Evolutionary conservation across 768 basidiomycete genomes (phyloP).

Genomic region (Rhizopogon rudus): DNA sequence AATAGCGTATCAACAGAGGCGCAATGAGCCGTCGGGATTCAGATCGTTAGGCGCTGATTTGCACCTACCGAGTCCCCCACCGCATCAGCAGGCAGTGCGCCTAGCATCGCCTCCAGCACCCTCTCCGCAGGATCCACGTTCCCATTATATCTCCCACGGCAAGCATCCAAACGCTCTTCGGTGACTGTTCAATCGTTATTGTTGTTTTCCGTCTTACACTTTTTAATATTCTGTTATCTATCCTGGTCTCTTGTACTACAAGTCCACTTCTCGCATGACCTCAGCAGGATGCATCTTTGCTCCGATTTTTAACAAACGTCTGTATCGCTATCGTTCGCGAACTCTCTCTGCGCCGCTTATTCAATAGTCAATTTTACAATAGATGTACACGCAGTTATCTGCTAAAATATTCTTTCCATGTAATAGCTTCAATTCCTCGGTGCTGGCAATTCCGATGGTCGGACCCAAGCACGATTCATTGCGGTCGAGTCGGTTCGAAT

Average conservation of each 20-base stretch:
- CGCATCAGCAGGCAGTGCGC: conserved; percentile 35
- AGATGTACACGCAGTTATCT: conserved; percentile 24
- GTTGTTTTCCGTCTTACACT: conserved; percentile 5
- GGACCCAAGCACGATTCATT: not conserved
- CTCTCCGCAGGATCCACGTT: conserved; percentile 30
- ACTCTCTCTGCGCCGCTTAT: conserved; percentile 16
- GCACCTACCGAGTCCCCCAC: conserved; percentile 43
- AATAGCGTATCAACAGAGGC: conserved; percentile 49
- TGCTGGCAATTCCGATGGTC: not conserved
- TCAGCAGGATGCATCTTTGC: conserved; percentile 20
- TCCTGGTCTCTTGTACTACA: conserved; percentile 14
- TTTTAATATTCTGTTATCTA: conserved; percentile 13
- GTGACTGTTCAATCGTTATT: conserved; percentile 26
- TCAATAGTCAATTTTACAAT: conserved; percentile 23
- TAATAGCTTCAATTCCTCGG: conserved; percentile 15
- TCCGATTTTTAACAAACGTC: conserved; percentile 11
- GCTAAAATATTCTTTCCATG: conserved; percentile 21
- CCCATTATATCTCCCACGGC: conserved; percentile 37
- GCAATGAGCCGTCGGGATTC: conserved; percentile 55
- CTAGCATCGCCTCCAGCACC: conserved; percentile 39
- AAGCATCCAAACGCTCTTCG: conserved; percentile 43
- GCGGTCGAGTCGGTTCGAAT: not conserved
- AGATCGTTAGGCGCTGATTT: conserved; percentile 43
- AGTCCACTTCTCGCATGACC: conserved; percentile 19
- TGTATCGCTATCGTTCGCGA: conserved; percentile 30